Evolutionary conservation across 1,139 yeast genomes (phyloP), one percentile per base, ranked within the genome.

Genomic region (Yamadazyma triangularis): DNA sequence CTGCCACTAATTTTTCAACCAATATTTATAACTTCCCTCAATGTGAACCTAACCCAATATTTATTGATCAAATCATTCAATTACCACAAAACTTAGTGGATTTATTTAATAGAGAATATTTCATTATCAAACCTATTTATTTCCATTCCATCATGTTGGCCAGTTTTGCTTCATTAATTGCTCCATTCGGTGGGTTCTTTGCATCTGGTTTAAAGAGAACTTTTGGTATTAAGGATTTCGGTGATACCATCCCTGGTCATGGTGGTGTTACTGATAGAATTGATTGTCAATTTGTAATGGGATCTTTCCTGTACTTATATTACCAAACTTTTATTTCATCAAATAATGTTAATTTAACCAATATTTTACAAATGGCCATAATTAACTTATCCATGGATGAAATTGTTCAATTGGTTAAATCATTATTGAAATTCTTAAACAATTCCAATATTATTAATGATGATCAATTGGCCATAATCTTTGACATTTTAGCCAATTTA

Each of bases 161-260:
- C 9, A 83, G 95, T 3, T 91, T 93, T 70, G 98, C 99, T 7
- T 89, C 97, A 1, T 71, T 93, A 43, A 83, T 91, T 56, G 99
- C 99, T 2, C 99, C 99, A 36, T 91, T 91, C 55, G 99, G 99
- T 32, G 99, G 99, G 1, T 91, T 91, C 58, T 91, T 91, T 49
- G 98, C 98, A 3, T 83, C 95, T 30, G 99, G 98, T 10, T 71
- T 93, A 48, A 91, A 91, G 65, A 79, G 99, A 58, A 88, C 97
- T n/a, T 89, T 91, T 64, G 85, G 93, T 49, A 89, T 89, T 36
- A 64, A 72, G 43, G 53, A 59, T 45, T 43, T 55, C 46, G 54
- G 66, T 52, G 56, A 53, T 41, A 51, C 67, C 40, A 42, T 65
- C 49, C 71, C 48, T 18, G 99, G 99, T 23, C 99, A 91, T 53